Percentiles rank a stretch among this genome's conserved stretches.
These are phyloP conservation scores for Ephemerocybe angulata DNA, from an alignment of 768 basidiomycete species.

Conservation along the genomic window DNA sequence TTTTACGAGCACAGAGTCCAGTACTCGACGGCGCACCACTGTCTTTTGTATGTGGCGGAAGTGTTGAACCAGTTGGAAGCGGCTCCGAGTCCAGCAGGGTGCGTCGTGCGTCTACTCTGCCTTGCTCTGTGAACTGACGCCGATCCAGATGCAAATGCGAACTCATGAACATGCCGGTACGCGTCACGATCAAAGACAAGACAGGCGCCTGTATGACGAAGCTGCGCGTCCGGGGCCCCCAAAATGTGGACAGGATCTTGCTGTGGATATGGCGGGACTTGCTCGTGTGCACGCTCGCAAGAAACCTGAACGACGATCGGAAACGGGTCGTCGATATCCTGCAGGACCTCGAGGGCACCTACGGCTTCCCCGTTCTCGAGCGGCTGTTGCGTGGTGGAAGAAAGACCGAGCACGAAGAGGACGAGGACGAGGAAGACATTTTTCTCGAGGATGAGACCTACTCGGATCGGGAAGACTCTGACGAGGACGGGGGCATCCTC, in stretches of 20 bases:
- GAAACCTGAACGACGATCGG: conserved; percentile 26
- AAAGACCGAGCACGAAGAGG: conserved; percentile 39
- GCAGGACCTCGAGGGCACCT: conserved; percentile 48
- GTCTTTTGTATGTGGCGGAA: conserved; percentile 50
- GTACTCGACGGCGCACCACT: conserved; percentile 50
- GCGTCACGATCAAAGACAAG: conserved; percentile 41
- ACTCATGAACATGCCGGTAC: conserved; percentile 43
- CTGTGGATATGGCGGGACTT: conserved; percentile 73
- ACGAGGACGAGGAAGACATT: conserved; percentile 24
- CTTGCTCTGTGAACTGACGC: not conserved
- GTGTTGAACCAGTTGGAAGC: conserved; percentile 42
- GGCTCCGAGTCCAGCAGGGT: conserved; percentile 37
- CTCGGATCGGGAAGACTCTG: conserved; percentile 25
- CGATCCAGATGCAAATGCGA: conserved; percentile 53
- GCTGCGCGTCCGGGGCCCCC: conserved; percentile 46
- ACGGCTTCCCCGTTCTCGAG: conserved; percentile 52
- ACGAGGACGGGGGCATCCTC: conserved; percentile 32
- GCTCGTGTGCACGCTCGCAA: conserved; percentile 52
- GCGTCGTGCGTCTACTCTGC: conserved; percentile 7
- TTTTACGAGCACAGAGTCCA: conserved; percentile 56
- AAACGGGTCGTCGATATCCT: conserved; percentile 49
- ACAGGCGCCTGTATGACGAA: conserved; percentile 42
- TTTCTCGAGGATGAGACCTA: conserved; percentile 16
- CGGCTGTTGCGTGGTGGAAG: conserved; percentile 53
- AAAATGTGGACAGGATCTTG: conserved; percentile 41